A percentile compares a stretch with the other conserved stretches of the same genome.
Evolutionary conservation across 2,329 filamentous ascomycete species (phyloP).

Genomic region (Rhynchosporium graminicola): DNA sequence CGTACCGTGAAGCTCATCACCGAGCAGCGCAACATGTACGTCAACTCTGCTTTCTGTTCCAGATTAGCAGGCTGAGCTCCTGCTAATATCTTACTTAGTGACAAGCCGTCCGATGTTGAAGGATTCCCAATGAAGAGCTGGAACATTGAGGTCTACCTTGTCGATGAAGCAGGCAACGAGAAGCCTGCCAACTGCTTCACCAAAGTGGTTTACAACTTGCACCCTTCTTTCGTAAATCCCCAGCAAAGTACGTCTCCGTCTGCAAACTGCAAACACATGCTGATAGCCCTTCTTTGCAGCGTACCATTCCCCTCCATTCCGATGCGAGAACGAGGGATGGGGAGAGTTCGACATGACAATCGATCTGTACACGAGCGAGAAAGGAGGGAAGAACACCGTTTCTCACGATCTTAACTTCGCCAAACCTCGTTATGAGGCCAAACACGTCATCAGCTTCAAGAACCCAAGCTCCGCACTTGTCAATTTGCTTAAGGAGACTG

Average conservation of each 20-base stretch:
- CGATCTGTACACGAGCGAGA: constrained; percentile 78
- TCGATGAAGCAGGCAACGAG: constrained; percentile 86
- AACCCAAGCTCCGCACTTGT: constrained; percentile 89
- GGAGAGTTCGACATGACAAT: constrained; percentile 97
- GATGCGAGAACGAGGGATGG: constrained; percentile 93
- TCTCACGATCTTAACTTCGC: constrained; percentile 92
- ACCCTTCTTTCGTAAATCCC: constrained; percentile 88
- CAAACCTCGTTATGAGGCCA: constrained; percentile 76
- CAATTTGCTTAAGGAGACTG: constrained; percentile 77
- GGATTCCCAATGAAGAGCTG: constrained; percentile 92
- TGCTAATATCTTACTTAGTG: constrained; percentile 48
- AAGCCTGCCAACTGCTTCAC: constrained; percentile 82
- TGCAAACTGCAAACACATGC: neutral
- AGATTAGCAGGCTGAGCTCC: neutral
- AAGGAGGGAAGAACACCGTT: constrained; percentile 77
- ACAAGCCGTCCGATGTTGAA: constrained; percentile 78
- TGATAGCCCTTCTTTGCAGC: constrained; percentile 48
- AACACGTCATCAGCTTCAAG: constrained; percentile 82
- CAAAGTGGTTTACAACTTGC: constrained; percentile 89
- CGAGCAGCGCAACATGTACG: constrained; percentile 71
- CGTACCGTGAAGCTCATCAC: constrained; percentile 91
- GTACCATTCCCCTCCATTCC: constrained; percentile 83
- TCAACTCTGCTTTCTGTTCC: neutral
- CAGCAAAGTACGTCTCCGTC: constrained; percentile 68
- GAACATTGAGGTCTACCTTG: constrained; percentile 81